Conservation (phyloP, 1,284 basidiomycete species). For the Papiliotrema nemorosa region DNA sequence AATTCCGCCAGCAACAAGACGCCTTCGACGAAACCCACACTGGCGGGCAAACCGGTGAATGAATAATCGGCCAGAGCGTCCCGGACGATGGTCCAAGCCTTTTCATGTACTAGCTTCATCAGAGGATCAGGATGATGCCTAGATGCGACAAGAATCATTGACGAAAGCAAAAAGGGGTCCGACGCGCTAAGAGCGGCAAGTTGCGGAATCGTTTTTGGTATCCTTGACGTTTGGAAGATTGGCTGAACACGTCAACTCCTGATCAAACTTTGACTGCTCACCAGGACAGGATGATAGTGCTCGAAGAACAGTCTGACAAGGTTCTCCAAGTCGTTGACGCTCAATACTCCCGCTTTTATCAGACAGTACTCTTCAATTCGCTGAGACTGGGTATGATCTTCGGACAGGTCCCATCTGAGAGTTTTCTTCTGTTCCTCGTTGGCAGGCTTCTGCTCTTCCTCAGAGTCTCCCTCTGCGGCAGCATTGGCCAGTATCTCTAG, state of each 20-base stretch:
- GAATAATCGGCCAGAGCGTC: slow-evolving; percentile 43
- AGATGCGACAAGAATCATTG: slow-evolving; percentile 46
- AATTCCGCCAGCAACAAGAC: slow-evolving; percentile 49
- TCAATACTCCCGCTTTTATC: slow-evolving; percentile 39
- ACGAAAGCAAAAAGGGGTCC: slow-evolving; percentile 47
- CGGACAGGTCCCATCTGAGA: slow-evolving; percentile 18
- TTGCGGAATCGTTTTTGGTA: slow-evolving; percentile 41
- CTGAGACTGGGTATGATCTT: neutral
- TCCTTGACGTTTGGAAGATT: slow-evolving; percentile 45
- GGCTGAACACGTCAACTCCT: no score
- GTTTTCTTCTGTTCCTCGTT: slow-evolving; percentile 6
- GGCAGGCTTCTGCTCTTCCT: slow-evolving; percentile 5
- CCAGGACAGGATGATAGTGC: slow-evolving; percentile 46
- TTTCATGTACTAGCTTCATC: slow-evolving; percentile 35
- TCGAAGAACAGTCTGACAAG: slow-evolving; percentile 45
- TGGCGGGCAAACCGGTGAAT: slow-evolving; percentile 42
- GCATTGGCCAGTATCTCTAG: slow-evolving; percentile 49
- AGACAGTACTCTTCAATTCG: slow-evolving; percentile 36
- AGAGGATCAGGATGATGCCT: slow-evolving; percentile 35
- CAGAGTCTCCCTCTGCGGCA: slow-evolving; percentile 36
- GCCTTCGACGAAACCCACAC: slow-evolving; percentile 50
- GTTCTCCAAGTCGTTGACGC: slow-evolving; percentile 28
- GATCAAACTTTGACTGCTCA: no score
- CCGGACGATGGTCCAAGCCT: slow-evolving; percentile 36
- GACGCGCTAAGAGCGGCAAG: slow-evolving; percentile 38